These are phyloP conservation scores for Yamadazyma phyllophila DNA, from an alignment of 805 yeast genomes.

Conservation along the genomic window DNA sequence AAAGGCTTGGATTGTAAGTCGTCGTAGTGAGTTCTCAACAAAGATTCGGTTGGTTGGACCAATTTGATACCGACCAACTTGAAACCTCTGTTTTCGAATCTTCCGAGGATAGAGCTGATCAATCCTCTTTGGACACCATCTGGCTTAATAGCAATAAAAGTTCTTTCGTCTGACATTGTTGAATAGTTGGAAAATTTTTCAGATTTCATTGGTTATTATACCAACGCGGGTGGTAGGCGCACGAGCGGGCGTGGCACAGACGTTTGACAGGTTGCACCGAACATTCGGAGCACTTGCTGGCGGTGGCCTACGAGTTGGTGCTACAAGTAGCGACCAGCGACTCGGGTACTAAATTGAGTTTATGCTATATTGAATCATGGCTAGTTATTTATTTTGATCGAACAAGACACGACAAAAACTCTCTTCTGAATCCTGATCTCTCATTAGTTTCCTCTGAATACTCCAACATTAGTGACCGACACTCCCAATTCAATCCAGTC, in stretches of 20 bases:
- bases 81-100: slow-evolving; percentile 97
- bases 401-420: no score
- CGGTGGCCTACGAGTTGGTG: no score
- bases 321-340: no score
- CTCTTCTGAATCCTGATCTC: no score
- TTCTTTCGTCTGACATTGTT: slow-evolving; percentile 72
- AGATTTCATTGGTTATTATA: neutral
- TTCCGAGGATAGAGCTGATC: slow-evolving; percentile 80
- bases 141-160: slow-evolving; percentile 93
- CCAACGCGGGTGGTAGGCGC: neutral
- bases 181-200: slow-evolving; percentile 4
- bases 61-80: slow-evolving; percentile 95
- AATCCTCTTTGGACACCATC: slow-evolving; percentile 99
- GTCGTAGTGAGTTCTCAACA: slow-evolving; percentile 90
- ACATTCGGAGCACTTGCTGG: no score
- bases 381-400: no score
- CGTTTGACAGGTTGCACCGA: no score
- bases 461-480: no score
- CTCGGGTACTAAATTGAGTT: no score
- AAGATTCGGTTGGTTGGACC: slow-evolving; percentile 78
- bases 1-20: slow-evolving; percentile 96
- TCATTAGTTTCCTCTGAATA: no score
- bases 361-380: no score
- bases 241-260: neutral
- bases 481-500: no score